Evolutionary conservation across 78 protist genomes (phyloP).

Genomic region (Dictyostelium discoideum): DNA sequence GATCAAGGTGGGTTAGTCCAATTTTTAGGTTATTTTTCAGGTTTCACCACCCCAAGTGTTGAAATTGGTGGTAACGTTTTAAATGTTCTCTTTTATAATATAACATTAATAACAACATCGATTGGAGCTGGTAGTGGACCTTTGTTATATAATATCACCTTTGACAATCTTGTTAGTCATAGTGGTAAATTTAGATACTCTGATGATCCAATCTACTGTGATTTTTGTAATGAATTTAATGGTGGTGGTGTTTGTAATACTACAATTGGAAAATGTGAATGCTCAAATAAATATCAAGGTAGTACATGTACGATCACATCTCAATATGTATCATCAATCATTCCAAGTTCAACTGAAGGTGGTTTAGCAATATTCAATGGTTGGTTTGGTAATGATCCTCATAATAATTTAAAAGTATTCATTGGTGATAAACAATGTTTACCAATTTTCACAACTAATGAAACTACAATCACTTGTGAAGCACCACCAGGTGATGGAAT

Average conservation of each 20-base stretch:
- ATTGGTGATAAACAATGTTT: background rate
- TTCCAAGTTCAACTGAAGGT: background rate
- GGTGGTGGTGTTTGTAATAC: background rate
- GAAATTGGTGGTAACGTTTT: too few relatives aligned
- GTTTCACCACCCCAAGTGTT: background rate
- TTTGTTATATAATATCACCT: background rate
- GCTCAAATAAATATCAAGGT: background rate
- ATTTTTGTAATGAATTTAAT: background rate
- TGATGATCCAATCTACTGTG: background rate
- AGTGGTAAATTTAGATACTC: background rate
- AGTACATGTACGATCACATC: background rate
- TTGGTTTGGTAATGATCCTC: background rate
- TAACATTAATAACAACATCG: background rate
- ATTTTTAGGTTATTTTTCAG: background rate
- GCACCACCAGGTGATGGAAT: background rate
- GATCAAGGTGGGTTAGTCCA: background rate
- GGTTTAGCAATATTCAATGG: background rate
- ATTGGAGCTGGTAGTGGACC: background rate
- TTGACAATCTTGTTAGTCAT: background rate
- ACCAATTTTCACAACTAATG: background rate
- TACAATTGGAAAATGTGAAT: background rate
- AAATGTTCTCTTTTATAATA: background rate
- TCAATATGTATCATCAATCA: background rate
- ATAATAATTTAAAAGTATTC: background rate
- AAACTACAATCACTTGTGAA: background rate